A percentile compares a stretch with the other conserved stretches of the same genome.
These are phyloP conservation scores for Metschnikowia proteae DNA, from an alignment of 805 yeast species.

Conservation along the genomic window DNA sequence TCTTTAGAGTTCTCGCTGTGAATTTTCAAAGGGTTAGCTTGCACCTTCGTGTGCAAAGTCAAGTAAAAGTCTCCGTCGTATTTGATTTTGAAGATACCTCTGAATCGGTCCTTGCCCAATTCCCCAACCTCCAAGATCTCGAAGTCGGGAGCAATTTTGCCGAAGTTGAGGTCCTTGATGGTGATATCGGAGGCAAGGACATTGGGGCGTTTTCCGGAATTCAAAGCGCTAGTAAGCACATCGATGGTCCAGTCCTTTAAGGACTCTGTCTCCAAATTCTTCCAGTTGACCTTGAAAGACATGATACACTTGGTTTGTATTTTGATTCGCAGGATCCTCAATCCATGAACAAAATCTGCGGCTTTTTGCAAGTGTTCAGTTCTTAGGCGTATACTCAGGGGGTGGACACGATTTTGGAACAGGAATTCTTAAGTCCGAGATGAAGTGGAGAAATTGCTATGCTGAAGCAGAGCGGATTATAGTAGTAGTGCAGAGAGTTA, in stretches of 20 bases:
- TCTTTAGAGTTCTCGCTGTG: slow-evolving; percentile 46
- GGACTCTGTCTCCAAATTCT: slow-evolving; percentile 61
- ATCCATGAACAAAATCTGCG: not conserved
- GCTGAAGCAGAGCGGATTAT: not conserved
- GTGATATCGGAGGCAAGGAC: slow-evolving; percentile 65
- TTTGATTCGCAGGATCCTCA: not conserved
- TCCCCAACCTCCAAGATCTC: slow-evolving; percentile 84
- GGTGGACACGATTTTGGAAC: too few species aligned
- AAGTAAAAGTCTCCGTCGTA: slow-evolving; percentile 74
- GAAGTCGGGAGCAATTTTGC: slow-evolving; percentile 67
- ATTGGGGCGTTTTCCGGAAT: slow-evolving; percentile 67
- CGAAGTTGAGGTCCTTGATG: slow-evolving; percentile 69
- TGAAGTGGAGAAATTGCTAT: not conserved
- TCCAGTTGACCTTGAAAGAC: slow-evolving; percentile 82
- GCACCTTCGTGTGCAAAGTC: slow-evolving; percentile 72
- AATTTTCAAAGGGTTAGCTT: slow-evolving; percentile 78
- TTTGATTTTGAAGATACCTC: slow-evolving; percentile 77
- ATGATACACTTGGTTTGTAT: slow-evolving; percentile 28
- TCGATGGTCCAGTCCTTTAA: slow-evolving; percentile 60
- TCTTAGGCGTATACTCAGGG: too few species aligned
- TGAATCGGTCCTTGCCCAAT: slow-evolving; percentile 65
- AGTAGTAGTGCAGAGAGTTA: slow-evolving; percentile 3
- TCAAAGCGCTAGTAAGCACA: slow-evolving; percentile 65
- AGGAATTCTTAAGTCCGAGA: not conserved
- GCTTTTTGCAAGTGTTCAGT: too few species aligned